Evolutionary conservation across 108 stramenopile species (phyloP), one percentile per base, ranked within the genome.

Genomic region (Heterococcus sp.): DNA sequence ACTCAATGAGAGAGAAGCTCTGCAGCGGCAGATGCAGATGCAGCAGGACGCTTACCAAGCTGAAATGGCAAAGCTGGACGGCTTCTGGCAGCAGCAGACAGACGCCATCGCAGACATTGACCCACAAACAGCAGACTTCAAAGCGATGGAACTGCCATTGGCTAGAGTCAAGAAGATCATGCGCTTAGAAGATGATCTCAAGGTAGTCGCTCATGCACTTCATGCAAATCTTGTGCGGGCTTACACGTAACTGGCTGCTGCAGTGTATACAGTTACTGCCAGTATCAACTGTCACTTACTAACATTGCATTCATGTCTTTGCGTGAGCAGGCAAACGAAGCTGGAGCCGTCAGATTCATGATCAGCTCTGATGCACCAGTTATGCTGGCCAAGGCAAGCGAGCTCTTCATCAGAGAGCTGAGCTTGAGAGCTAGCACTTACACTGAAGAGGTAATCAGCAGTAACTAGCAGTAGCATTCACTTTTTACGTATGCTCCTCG

Each of bases 131-230:
- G 65, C 75, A 34, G 84, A 85, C 71, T 76, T 85, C 81, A 83
- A 83, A 38, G 34, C n/a, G 31, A 69, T 72, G 4, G 82, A 83
- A 37, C 83, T 85, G 3, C 84, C 84, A 4, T 76, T 85, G 69
- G 84, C 84, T 30, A 75, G 84, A 21, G 77, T 85, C 38, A 85
- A 85, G 84, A 84, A 84, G 58, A 84, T 85, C 73, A 85, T 85
- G 85, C 81, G 80, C 5, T 66, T 75, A 38, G 85, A 85, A 33
- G 85, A 85, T 11, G 85, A 85, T 33, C 35, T 85, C 32, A 73
- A n/a, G 2, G 75, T n/a, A 28, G n/a, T n/a, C n/a, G n/a, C n/a
- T n/a, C n/a, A n/a, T n/a, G n/a, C n/a, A n/a, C n/a, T n/a, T n/a
- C n/a, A n/a, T n/a, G n/a, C n/a, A n/a, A n/a, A n/a, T n/a, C n/a